These are phyloP conservation scores for Protomyces inouyei DNA, from an alignment of 1,139 yeast genomes.

Conservation along the genomic window DNA sequence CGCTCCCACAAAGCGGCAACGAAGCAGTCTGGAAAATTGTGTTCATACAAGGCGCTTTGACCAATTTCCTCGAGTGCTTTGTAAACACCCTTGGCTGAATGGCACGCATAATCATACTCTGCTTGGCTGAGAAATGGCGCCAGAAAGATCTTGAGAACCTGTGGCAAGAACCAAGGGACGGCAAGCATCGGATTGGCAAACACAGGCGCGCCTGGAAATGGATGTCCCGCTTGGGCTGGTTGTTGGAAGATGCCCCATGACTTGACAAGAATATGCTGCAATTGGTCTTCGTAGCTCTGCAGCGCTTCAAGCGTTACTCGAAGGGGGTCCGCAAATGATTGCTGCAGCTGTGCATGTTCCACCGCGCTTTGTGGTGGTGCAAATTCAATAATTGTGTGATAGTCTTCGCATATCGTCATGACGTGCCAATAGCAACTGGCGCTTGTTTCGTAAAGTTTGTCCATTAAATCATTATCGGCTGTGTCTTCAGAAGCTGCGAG, in stretches of 20 bases:
- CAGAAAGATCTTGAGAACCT: conserved; percentile 14
- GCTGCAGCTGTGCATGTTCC: not conserved
- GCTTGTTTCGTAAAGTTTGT: conserved; percentile 7
- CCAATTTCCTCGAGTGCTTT: conserved; percentile 14
- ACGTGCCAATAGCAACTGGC: conserved; percentile 21
- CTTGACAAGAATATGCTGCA: not conserved
- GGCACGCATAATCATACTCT: conserved; percentile 8
- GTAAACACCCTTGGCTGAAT: conserved; percentile 11
- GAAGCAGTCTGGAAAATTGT: conserved; percentile 16
- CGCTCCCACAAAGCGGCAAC: conserved; percentile 19
- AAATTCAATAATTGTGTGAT: conserved; percentile 6
- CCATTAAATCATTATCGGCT: conserved; percentile 10
- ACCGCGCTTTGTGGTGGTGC: not conserved
- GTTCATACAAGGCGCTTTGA: conserved; percentile 3
- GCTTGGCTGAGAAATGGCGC: conserved; percentile 19
- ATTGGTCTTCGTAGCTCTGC: not conserved
- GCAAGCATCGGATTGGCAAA: conserved; percentile 20
- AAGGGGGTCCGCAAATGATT: not conserved
- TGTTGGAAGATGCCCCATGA: not conserved
- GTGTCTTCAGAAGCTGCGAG: not conserved
- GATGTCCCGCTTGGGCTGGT: conserved; percentile 16
- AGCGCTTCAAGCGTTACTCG: conserved; percentile 7
- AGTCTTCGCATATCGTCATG: conserved; percentile 16
- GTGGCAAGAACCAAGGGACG: conserved; percentile 13
- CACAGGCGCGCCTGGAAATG: conserved; percentile 5